Percentiles rank a stretch among this genome's conserved stretches.
Evolutionary conservation across 805 yeast genomes (phyloP).

Genomic region (Wickerhamomyces ciferrii): DNA sequence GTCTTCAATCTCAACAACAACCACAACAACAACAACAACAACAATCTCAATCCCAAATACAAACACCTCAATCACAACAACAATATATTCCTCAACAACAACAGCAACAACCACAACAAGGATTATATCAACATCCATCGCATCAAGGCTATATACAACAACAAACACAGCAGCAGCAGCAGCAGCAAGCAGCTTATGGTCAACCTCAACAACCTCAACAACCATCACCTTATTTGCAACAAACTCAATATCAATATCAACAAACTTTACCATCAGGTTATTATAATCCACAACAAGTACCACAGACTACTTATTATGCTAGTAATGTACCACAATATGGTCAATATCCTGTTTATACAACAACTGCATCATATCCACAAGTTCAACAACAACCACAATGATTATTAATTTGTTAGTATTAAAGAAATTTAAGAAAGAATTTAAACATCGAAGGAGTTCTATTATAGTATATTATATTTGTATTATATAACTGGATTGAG

Average conservation of each 20-base stretch:
- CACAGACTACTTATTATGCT: background rate
- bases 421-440: too few relatives aligned
- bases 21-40: constrained; percentile 6
- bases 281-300: background rate
- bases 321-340: background rate
- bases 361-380: background rate
- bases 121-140: constrained; percentile 4
- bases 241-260: constrained; percentile 2
- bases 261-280: background rate
- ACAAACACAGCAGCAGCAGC: background rate
- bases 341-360: background rate
- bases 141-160: constrained; percentile 1
- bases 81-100: constrained; percentile 1
- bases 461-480: too few relatives aligned
- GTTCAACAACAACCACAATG: background rate
- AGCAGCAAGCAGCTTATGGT: background rate
- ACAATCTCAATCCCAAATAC: constrained; percentile 4
- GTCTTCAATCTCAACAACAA: constrained; percentile 2
- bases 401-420: too few relatives aligned
- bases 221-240: constrained; percentile 6
- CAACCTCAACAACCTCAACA: constrained; percentile 4
- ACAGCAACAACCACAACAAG: constrained; percentile 1
- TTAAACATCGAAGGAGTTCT: too few relatives aligned
- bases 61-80: constrained; percentile 3
- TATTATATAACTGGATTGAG: too few relatives aligned